These are phyloP conservation scores for Psilocybe subaeruginosa DNA, from an alignment of 768 basidiomycete genomes.

Conservation along the genomic window DNA sequence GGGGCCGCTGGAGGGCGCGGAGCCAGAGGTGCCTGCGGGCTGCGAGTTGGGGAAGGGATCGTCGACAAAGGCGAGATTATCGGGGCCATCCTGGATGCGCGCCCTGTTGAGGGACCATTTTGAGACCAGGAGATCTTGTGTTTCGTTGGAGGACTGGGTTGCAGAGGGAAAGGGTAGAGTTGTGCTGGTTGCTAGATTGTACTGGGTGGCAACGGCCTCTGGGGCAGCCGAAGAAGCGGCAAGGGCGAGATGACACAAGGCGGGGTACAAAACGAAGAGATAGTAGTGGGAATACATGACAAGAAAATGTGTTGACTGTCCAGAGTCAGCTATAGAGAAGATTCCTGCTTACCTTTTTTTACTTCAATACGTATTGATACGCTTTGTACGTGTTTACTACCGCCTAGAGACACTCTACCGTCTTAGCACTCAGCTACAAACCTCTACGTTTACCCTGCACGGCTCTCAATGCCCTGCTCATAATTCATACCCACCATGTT, in stretches of 20 bases:
- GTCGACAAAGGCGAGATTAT: constrained; percentile 61
- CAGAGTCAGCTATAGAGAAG: constrained; percentile 18
- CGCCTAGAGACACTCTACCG: not conserved
- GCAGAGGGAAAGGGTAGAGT: constrained; percentile 66
- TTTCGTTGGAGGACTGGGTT: constrained; percentile 51
- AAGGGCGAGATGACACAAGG: constrained; percentile 20
- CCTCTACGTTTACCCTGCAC: too few species aligned
- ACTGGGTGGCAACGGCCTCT: constrained; percentile 49
- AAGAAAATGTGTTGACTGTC: constrained; percentile 14
- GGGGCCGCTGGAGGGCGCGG: constrained; percentile 36
- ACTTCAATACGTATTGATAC: not conserved
- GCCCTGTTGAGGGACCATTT: constrained; percentile 67
- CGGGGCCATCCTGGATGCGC: constrained; percentile 57
- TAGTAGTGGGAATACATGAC: constrained; percentile 12
- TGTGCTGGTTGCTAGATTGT: constrained; percentile 62
- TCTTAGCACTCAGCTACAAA: too few species aligned
- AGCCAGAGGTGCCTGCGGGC: constrained; percentile 30
- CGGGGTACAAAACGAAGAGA: constrained; percentile 19
- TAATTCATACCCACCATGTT: constrained; percentile 25
- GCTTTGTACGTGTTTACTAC: constrained; percentile 16
- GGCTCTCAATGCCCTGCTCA: constrained; percentile 22
- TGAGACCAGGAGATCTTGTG: constrained; percentile 53
- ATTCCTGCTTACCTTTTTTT: constrained; percentile 2
- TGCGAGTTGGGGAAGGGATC: constrained; percentile 67
- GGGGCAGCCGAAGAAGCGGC: constrained; percentile 33